These are phyloP conservation scores for Pinus taeda DNA, from an alignment of 75 land plant genomes.

Conservation along the genomic window DNA sequence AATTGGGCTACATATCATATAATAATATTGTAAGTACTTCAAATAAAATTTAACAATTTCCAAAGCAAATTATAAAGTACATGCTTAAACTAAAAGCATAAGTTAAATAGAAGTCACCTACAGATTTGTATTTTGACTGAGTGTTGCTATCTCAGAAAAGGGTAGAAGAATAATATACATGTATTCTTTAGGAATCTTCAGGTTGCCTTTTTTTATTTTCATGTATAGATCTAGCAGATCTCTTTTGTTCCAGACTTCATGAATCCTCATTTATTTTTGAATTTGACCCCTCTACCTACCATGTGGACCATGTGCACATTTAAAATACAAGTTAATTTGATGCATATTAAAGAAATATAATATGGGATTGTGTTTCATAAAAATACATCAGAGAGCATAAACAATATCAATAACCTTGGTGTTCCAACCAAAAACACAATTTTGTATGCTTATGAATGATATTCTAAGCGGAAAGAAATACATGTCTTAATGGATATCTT, in stretches of 20 bases:
- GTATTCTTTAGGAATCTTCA: constrained; percentile 15
- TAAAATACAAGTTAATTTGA: no score
- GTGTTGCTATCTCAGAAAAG: background rate
- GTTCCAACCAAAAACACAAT: background rate
- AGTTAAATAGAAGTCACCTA: background rate
- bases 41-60: background rate
- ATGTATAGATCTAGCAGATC: constrained; percentile 4
- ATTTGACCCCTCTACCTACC: constrained; percentile 14
- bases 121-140: background rate
- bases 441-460: background rate
- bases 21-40: background rate
- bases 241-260: constrained; percentile 5
- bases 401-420: background rate
- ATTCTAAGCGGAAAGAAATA: no score
- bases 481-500: no score
- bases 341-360: background rate
- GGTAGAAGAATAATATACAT: constrained; percentile 22
- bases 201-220: constrained; percentile 21
- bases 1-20: no score
- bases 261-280: constrained; percentile 27
- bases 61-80: background rate
- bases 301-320: background rate
- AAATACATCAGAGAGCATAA: background rate
- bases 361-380: background rate
- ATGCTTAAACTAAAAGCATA: background rate